Base-by-base conservation (phyloP, 2,329 filamentous ascomycete genomes). In the Chrysoporthe cubensis region DNA sequence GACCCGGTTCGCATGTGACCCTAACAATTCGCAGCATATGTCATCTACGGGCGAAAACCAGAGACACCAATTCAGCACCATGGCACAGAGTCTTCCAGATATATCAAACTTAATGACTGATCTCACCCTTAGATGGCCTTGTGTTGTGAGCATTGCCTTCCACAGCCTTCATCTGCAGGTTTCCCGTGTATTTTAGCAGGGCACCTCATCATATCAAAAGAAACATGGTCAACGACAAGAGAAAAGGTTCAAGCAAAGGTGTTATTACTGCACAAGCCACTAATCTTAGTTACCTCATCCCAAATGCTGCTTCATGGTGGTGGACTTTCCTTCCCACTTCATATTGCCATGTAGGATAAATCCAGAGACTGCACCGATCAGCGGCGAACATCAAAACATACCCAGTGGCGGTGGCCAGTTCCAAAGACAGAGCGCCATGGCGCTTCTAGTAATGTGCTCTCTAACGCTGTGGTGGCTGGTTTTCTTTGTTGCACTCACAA, bases 21-120 rank as follows among this genome's bases (percentile, higher is more conserved):
- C 34, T 57, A 11, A 57, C 8, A 14, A 5, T 40, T n/a, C 16
- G 16, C 34, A 57, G 54, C 13, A 4, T 57, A 57, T 57, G 54
- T 57, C 16, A 57, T 34, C 16, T 57, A 57, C 16, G 54, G 54
- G 7, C 54, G 54, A 6, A 57, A 57, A 34, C 54, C 54, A n/a
- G 54, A 57, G 54, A 11, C 18, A n/a, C 54, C 54, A n/a, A 5
- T 57, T 40, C 54, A 57, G 9, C 54, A 57, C 9, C 14, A 57
- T n/a, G 40, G 18, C 34, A 57, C 32, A 32, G 54, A 57, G 16
- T n/a, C 54, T 40, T 40, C 54, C 13, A 57, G 54, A 57, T 57
- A 57, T 16, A 57, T 57, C 7, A 34, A 40, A 57, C n/a, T 57
- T 4, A 21, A 57, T 40, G 34, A 57, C 18, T 57, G 14, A 57